A percentile compares a stretch with the other conserved stretches of the same genome.
These are phyloP conservation scores for Apiotrichum siamense DNA, from an alignment of 1,284 basidiomycete species.

Conservation along the genomic window DNA sequence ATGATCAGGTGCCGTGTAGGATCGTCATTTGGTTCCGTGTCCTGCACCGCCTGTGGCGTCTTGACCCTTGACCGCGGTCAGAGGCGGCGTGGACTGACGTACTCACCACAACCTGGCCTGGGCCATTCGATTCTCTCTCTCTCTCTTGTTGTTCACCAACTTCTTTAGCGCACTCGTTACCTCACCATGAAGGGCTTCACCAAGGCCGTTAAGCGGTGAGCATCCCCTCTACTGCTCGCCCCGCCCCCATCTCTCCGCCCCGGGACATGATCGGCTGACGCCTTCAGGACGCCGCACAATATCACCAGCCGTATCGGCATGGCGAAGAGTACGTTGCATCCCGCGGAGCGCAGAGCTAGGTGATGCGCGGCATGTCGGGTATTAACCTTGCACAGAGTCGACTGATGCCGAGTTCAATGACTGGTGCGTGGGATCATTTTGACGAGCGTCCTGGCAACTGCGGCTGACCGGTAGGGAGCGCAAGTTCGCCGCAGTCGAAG, in stretches of 20 bases:
- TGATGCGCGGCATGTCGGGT: no score
- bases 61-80: no score
- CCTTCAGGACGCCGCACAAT: slow-evolving; percentile 69
- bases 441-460: neutral
- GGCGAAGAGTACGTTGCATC: slow-evolving; percentile 68
- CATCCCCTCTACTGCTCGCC: neutral
- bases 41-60: no score
- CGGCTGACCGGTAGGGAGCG: slow-evolving; percentile 51
- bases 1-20: no score
- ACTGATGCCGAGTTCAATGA: slow-evolving; percentile 70
- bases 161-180: no score
- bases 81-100: no score
- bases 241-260: no score
- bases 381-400: slow-evolving; percentile 56
- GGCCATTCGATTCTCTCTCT: neutral
- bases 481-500: slow-evolving; percentile 71
- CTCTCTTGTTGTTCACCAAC: no score
- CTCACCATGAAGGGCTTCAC: slow-evolving; percentile 67
- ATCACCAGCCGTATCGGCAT: slow-evolving; percentile 79
- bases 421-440: slow-evolving; percentile 26
- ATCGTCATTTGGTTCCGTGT: no score
- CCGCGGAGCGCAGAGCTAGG: neutral
- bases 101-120: no score
- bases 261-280: neutral
- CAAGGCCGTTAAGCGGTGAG: slow-evolving; percentile 70